Conservation (phyloP, 2,329 filamentous ascomycete genomes). For the Fusarium sp. region DNA sequence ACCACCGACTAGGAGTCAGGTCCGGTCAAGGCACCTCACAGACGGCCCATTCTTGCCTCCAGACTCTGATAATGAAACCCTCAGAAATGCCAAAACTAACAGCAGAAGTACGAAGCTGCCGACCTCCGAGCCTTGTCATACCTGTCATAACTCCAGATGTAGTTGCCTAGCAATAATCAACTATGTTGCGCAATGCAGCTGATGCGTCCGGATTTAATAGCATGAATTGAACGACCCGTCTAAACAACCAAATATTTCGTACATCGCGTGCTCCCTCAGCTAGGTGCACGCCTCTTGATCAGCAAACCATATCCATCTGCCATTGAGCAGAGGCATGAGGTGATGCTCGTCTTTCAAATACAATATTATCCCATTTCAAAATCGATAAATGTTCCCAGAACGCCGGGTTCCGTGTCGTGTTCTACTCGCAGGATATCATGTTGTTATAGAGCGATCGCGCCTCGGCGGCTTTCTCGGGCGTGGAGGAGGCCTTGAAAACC, state of each 20-base stretch:
- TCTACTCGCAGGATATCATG: conserved; percentile 30
- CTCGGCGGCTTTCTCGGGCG: conserved; percentile 80
- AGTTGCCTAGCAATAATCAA: not conserved
- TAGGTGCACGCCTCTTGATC: conserved; percentile 28
- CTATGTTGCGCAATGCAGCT: not conserved
- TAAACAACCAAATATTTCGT: conserved; percentile 39
- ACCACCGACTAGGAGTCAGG: not conserved
- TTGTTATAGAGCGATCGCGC: conserved; percentile 77
- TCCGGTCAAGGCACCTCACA: not conserved
- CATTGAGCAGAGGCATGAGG: conserved; percentile 3
- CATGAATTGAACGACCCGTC: conserved; percentile 29
- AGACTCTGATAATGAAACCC: not conserved
- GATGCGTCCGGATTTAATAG: not conserved
- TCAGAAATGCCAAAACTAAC: not conserved
- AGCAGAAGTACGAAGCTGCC: not conserved
- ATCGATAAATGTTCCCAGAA: conserved; percentile 42
- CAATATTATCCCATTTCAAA: conserved; percentile 41
- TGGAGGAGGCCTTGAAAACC: conserved; percentile 89
- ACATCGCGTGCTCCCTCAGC: conserved; percentile 24
- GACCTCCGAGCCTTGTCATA: not conserved
- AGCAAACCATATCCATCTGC: conserved; percentile 17
- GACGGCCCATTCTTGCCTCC: not conserved
- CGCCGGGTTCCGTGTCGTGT: conserved; percentile 42
- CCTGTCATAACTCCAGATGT: not conserved
- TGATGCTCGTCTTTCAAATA: conserved; percentile 37